Evolutionary conservation across 2,329 filamentous ascomycete genomes (phyloP).

Genomic region (Botrytis pseudocinerea): DNA sequence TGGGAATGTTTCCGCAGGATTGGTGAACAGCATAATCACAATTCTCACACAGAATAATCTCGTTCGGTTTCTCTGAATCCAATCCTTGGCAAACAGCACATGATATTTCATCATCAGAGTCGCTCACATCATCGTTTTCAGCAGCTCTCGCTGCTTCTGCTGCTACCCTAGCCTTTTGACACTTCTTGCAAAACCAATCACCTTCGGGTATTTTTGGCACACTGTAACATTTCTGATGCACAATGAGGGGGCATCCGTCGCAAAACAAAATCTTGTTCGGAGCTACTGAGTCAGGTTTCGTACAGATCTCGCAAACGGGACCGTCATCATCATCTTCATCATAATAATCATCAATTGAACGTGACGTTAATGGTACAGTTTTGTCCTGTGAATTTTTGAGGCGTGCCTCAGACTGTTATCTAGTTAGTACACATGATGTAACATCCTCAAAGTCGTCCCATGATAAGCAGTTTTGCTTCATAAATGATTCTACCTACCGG

Average conservation of each 20-base stretch:
- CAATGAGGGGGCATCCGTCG: slow-evolving; percentile 19
- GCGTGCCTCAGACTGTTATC: background rate
- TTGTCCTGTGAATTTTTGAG: background rate
- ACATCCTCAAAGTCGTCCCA: background rate
- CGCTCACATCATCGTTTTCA: slow-evolving; percentile 19
- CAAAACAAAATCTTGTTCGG: slow-evolving; percentile 20
- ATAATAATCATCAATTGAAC: background rate
- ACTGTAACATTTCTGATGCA: slow-evolving; percentile 24
- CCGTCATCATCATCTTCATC: background rate
- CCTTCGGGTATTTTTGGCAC: slow-evolving; percentile 22
- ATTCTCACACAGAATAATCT: slow-evolving; percentile 64
- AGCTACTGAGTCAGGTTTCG: slow-evolving; percentile 14
- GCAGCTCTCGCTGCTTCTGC: slow-evolving; percentile 19
- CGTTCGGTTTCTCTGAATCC: slow-evolving; percentile 58
- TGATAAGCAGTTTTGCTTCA: background rate
- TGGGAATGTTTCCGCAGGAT: slow-evolving; percentile 57
- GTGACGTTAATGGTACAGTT: background rate
- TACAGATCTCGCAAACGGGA: slow-evolving; percentile 17
- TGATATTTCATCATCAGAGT: slow-evolving; percentile 48
- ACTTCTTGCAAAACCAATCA: slow-evolving; percentile 23
- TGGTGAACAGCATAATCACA: slow-evolving; percentile 65
- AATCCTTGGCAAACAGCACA: slow-evolving; percentile 59
- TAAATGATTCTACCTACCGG: slow-evolving; percentile 34
- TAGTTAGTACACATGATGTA: background rate
- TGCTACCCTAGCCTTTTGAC: slow-evolving; percentile 13